Percentiles rank a stretch among this genome's conserved stretches.
Conservation (phyloP, 352 stramenopile genomes). For the Phytophthora boehmeriae region DNA sequence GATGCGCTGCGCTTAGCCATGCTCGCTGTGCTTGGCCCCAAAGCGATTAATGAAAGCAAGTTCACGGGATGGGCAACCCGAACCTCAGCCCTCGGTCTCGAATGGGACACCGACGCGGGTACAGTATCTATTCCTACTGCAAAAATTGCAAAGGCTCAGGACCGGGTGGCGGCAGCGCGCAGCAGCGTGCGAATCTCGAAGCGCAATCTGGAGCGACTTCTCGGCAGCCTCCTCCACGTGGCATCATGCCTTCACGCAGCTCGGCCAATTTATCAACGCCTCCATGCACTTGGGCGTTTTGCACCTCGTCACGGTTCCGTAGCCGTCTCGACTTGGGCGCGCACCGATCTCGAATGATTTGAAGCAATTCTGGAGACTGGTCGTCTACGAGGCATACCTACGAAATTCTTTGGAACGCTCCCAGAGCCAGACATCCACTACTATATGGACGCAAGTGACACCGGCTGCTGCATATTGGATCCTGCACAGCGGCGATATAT, state of each 20-base stretch:
- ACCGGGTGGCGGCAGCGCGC: not conserved
- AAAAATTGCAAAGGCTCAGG: not conserved
- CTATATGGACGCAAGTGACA: not conserved
- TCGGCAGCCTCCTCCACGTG: not conserved
- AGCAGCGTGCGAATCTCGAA: not conserved
- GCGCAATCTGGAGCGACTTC: not conserved
- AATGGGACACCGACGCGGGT: not conserved
- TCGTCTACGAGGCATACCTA: not conserved
- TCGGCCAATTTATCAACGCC: not conserved
- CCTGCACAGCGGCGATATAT: not conserved
- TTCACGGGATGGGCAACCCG: not conserved
- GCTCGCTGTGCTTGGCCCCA: not conserved
- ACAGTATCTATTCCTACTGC: not conserved
- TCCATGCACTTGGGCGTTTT: not conserved
- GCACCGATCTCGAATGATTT: not conserved
- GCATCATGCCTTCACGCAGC: not conserved
- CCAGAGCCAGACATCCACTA: not conserved
- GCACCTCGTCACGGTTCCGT: not conserved
- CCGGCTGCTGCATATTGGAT: not conserved
- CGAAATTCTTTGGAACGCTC: not conserved
- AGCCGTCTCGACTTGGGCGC: not conserved
- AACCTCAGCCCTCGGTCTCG: not conserved
- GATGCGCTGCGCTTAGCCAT: not conserved
- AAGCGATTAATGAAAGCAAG: not conserved
- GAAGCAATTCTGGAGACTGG: not conserved